Evolutionary conservation across 2,329 filamentous ascomycete genomes (phyloP), one percentile per base, ranked within the genome.

Genomic region (Fusarium subtropicale): DNA sequence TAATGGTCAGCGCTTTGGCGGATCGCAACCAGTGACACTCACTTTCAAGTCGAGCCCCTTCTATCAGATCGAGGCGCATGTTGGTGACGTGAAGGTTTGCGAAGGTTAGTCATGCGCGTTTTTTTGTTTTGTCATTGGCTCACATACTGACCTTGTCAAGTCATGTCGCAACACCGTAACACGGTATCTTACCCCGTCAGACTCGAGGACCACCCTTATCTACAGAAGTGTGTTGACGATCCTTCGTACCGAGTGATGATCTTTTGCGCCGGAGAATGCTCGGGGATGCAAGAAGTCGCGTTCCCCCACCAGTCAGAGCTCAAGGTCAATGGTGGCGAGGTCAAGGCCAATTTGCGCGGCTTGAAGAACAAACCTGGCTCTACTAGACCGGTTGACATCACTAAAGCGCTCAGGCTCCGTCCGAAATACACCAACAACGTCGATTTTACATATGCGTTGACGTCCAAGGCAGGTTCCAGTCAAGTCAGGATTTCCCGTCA

Each of bases 331-430:
- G 87, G 89, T 12, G 91, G 91, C 34, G 93, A 97, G 60, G 87
- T 97, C 71, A 96, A 95, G 79, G 91, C 92, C n/a, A 99, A 98
- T 77, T 86, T 97, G 71, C 92, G 96, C 71, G 96, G 96, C 7
- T 81, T 99, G 66, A 99, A 99, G 81, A 97, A 97, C 79, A 97
- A 96, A 79, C 93, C 95, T 9, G 96, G 96, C 24, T 97, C 96
- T 45, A 99, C 96, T 41, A 90, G 93, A 74, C 96, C 96, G 10
- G 94, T 93, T 47, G 96, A 99, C 80, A 91, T 99, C 66, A 99
- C 96, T 10, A 84, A 87, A 69, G 86, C 88, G 63, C 83, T 98
- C 46, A 88, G 91, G 20, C 87, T 92, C 31, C 90, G 88, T 68
- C 87, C 89, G 13, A 85, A 85, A 44, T 97, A 95, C 76, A 82